These are phyloP conservation scores for Lodderomyces metapsilosis DNA, from an alignment of 1,139 yeast species.

Conservation along the genomic window DNA sequence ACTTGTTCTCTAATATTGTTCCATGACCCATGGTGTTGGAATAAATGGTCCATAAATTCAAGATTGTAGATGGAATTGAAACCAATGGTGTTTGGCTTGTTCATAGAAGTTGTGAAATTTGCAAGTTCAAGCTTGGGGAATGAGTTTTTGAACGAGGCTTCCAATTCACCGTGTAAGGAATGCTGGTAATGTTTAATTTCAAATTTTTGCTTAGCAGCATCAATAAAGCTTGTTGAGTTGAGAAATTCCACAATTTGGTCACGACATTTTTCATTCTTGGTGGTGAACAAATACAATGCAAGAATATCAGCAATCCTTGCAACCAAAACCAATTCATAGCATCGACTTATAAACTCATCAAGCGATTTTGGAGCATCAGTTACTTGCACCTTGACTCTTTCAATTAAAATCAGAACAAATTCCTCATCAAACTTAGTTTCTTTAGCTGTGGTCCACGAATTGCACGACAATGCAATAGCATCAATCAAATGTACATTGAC, in stretches of 20 bases:
- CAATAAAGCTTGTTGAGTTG: slow-evolving; percentile 34
- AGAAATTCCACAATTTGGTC: slow-evolving; percentile 46
- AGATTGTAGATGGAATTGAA: slow-evolving; percentile 58
- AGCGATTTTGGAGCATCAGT: slow-evolving; percentile 22
- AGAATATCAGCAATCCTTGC: slow-evolving; percentile 74
- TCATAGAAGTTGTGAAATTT: slow-evolving; percentile 51
- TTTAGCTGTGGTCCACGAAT: slow-evolving; percentile 65
- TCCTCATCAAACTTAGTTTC: slow-evolving; percentile 47
- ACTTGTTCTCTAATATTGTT: slow-evolving; percentile 48
- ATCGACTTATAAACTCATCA: slow-evolving; percentile 37
- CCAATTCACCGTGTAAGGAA: slow-evolving; percentile 36
- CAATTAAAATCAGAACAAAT: slow-evolving; percentile 52
- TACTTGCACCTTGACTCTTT: slow-evolving; percentile 27
- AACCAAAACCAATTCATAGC: slow-evolving; percentile 56
- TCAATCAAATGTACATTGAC: slow-evolving; percentile 61
- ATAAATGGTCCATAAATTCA: slow-evolving; percentile 59
- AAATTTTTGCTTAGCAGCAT: slow-evolving; percentile 30
- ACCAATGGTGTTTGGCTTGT: slow-evolving; percentile 51
- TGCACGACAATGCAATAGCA: slow-evolving; percentile 63
- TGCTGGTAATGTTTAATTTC: slow-evolving; percentile 32
- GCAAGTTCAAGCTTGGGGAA: slow-evolving; percentile 50
- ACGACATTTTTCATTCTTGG: slow-evolving; percentile 40
- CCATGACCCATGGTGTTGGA: slow-evolving; percentile 53
- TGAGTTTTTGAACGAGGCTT: slow-evolving; percentile 37
- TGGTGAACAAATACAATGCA: slow-evolving; percentile 68